A percentile compares a stretch with the other conserved stretches of the same genome.
Conservation (phyloP, 2,329 filamentous ascomycete species). For the Exserohilum rostratum region DNA sequence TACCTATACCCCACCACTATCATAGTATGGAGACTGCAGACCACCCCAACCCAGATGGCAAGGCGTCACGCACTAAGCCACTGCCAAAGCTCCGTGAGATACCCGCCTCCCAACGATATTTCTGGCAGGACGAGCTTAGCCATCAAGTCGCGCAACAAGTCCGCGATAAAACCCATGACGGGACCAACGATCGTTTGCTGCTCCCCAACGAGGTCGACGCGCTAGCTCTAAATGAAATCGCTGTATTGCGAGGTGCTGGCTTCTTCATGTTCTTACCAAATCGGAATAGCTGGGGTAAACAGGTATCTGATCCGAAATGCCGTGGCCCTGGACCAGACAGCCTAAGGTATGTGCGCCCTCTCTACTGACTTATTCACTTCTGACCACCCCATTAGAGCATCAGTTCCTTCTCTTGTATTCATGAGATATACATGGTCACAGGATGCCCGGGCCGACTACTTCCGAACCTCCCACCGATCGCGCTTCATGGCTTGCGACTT, state of each 20-base stretch:
- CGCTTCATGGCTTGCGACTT: not conserved
- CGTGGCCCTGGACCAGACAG: not conserved
- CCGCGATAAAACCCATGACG: not conserved
- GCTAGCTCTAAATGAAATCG: not conserved
- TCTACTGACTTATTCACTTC: no score
- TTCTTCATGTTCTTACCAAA: not conserved
- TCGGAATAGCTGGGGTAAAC: not conserved
- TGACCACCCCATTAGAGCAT: no score
- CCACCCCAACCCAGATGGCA: not conserved
- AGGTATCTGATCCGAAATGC: not conserved
- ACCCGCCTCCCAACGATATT: not conserved
- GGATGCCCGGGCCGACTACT: not conserved
- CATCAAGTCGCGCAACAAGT: not conserved
- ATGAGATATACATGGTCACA: not conserved
- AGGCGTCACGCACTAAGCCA: not conserved
- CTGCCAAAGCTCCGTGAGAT: not conserved
- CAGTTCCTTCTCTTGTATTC: not conserved
- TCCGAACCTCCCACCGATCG: not conserved
- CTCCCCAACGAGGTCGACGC: not conserved
- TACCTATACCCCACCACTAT: not conserved
- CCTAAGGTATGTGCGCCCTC: no score
- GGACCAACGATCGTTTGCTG: not conserved
- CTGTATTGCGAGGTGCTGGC: not conserved
- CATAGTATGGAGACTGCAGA: not conserved
- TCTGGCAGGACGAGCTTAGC: not conserved